These are phyloP conservation scores for Xylaria sp. DNA, from an alignment of 2,329 filamentous ascomycete species.

Conservation along the genomic window DNA sequence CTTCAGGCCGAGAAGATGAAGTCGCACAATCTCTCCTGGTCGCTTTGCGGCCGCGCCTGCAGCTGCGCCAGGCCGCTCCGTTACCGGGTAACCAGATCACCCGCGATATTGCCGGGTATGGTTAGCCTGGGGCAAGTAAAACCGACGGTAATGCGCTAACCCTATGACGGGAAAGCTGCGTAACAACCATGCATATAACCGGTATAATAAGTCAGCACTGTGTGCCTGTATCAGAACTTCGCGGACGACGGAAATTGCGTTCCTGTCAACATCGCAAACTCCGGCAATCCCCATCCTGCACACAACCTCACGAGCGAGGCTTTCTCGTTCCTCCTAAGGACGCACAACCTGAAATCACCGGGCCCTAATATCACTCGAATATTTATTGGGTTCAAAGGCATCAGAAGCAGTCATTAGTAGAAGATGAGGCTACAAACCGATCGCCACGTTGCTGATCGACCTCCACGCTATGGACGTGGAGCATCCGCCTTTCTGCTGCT, in stretches of 20 bases:
- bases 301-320: no score
- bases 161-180: neutral
- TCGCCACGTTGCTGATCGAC: no score
- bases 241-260: neutral
- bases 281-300: no score
- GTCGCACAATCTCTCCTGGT: slow-evolving; percentile 10
- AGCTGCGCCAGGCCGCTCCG: slow-evolving; percentile 12
- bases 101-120: neutral
- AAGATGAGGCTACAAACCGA: no score
- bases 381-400: no score
- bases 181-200: neutral
- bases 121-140: neutral
- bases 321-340: no score
- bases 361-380: no score
- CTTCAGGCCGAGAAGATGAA: neutral
- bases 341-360: no score
- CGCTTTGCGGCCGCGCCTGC: slow-evolving; percentile 10
- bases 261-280: neutral
- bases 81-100: neutral
- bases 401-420: no score
- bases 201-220: neutral
- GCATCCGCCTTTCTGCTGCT: no score
- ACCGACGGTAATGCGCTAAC: neutral
- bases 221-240: no score
- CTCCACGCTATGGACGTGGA: no score